These are phyloP conservation scores for Vigna reflexopilosa DNA, from an alignment of 306 rosid genomes.

Conservation along the genomic window DNA sequence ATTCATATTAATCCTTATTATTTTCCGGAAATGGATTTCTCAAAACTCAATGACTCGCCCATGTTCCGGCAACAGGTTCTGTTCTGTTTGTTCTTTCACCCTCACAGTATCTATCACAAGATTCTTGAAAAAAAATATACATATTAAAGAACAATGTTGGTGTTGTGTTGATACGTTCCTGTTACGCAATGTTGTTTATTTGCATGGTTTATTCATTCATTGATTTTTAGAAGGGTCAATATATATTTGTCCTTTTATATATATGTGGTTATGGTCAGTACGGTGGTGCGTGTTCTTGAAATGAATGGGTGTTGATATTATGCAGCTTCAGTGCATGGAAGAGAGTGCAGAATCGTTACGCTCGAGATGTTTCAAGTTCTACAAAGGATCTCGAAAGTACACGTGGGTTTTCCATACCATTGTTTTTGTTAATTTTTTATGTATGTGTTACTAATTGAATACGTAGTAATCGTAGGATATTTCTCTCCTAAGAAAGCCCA, in stretches of 20 bases:
- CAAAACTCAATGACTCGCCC: constrained; percentile 58
- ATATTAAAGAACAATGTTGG: background rate
- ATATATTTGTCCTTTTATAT: too few species aligned
- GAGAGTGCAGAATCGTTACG: constrained; percentile 83
- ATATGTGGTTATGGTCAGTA: background rate
- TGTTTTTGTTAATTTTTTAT: background rate
- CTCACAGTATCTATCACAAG: background rate
- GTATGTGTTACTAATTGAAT: background rate
- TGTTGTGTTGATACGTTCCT: background rate
- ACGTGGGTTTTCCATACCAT: constrained; percentile 66
- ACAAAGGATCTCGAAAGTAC: constrained; percentile 93
- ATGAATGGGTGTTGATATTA: constrained; percentile 24
- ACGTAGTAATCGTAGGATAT: background rate
- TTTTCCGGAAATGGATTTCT: constrained; percentile 45
- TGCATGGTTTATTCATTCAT: constrained; percentile 3
- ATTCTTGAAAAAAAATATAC: background rate
- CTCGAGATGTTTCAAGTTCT: constrained; percentile 80
- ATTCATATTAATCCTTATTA: background rate
- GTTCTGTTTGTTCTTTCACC: constrained; percentile 13
- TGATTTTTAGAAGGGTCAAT: background rate
- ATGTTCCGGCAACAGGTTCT: constrained; percentile 69
- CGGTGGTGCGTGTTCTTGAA: background rate
- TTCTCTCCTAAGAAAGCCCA: background rate
- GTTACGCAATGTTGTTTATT: background rate
- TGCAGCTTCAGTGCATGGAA: constrained; percentile 91